phyloP scores from a whole-genome alignment of 2,329 filamentous ascomycete genomes.

The Grosmannia serpens region DNA sequence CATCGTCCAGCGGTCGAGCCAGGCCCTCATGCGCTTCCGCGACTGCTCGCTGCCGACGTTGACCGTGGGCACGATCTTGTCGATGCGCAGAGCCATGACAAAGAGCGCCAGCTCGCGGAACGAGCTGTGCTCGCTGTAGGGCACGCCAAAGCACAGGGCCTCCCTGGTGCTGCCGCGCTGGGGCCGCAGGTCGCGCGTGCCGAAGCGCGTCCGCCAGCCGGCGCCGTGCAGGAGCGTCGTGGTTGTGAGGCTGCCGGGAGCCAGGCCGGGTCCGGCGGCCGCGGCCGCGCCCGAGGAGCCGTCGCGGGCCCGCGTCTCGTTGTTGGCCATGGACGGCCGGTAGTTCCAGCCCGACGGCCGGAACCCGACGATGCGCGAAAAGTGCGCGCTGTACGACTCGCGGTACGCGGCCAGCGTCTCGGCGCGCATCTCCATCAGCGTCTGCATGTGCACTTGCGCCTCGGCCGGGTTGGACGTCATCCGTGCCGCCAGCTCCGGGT shows the following conservation, averaged over 20 bases:
- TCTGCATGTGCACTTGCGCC: slow-evolving; percentile 97
- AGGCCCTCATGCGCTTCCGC: slow-evolving; percentile 49
- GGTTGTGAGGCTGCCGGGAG: slow-evolving; percentile 37
- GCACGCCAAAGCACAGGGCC: slow-evolving; percentile 83
- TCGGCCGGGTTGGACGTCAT: slow-evolving; percentile 71
- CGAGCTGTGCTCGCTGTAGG: slow-evolving; percentile 91
- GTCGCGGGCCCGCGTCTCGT: slow-evolving; percentile 29
- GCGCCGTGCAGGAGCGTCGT: slow-evolving; percentile 42
- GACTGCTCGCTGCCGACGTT: slow-evolving; percentile 56
- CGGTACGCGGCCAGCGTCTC: slow-evolving; percentile 89
- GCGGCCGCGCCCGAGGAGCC: not conserved
- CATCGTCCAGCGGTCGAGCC: slow-evolving; percentile 51
- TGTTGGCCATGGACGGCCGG: slow-evolving; percentile 53
- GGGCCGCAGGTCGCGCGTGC: slow-evolving; percentile 58
- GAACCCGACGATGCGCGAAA: slow-evolving; percentile 80
- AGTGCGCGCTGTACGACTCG: slow-evolving; percentile 65
- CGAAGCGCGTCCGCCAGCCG: slow-evolving; percentile 67
- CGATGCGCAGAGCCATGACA: slow-evolving; percentile 74
- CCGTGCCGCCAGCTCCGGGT: slow-evolving; percentile 64
- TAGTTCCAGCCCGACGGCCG: slow-evolving; percentile 93
- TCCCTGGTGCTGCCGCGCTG: slow-evolving; percentile 76
- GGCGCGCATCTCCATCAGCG: slow-evolving; percentile 82
- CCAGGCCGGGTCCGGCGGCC: slow-evolving; percentile 32
- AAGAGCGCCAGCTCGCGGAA: slow-evolving; percentile 94
- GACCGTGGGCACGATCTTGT: slow-evolving; percentile 85